A percentile compares a stretch with the other conserved stretches of the same genome.
Evolutionary conservation across 2,329 filamentous ascomycete genomes (phyloP).

Genomic region (Trichoderma lentiforme): DNA sequence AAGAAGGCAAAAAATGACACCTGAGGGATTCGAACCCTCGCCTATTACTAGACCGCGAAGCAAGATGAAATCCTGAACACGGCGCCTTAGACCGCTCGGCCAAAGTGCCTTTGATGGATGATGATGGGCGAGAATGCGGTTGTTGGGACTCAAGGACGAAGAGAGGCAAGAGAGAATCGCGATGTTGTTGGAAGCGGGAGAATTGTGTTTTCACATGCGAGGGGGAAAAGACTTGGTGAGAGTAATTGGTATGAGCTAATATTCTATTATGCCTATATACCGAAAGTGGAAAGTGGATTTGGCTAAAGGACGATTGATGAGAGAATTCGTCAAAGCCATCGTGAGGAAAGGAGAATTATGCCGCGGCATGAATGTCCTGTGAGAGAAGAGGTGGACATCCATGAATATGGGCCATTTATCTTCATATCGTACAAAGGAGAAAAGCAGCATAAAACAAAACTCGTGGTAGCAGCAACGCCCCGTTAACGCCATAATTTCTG

Average conservation of each 20-base stretch:
- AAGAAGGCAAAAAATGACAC: neutral
- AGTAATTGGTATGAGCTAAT: neutral
- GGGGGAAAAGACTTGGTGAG: neutral
- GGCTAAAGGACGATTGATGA: neutral
- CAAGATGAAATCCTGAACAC: slow-evolving; percentile 13
- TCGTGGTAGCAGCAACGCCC: neutral
- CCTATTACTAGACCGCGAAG: slow-evolving; percentile 17
- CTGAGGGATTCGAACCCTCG: slow-evolving; percentile 18
- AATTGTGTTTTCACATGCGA: neutral
- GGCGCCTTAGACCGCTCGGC: slow-evolving; percentile 16
- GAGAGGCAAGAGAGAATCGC: neutral
- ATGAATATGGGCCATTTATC: neutral
- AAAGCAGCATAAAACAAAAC: neutral
- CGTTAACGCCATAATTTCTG: neutral
- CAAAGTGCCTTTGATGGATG: slow-evolving; percentile 23
- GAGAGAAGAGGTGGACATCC: neutral
- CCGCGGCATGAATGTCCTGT: neutral
- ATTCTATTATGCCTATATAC: neutral
- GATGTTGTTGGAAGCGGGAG: neutral
- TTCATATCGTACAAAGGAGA: neutral
- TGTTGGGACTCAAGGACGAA: neutral
- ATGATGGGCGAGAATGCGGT: neutral
- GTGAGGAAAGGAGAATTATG: neutral
- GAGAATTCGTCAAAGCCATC: neutral
- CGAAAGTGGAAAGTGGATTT: neutral